phyloP scores from a whole-genome alignment of 2,329 filamentous ascomycete genomes.

The Hyphodiscus sp. region DNA sequence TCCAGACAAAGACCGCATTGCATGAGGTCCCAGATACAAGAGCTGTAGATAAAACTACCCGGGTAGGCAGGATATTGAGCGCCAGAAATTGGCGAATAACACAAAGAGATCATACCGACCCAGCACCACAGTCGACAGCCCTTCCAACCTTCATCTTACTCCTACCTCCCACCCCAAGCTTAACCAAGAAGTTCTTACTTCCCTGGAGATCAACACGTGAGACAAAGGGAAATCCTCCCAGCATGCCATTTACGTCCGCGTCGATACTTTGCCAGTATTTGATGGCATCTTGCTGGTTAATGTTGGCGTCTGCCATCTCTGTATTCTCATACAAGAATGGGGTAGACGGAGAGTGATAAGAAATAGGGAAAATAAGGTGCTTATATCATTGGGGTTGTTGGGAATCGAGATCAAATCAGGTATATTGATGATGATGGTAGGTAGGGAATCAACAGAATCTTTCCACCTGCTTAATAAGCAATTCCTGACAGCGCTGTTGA shows the following conservation, averaged over 20 bases:
- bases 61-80: too few species aligned
- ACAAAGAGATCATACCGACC: conserved; percentile 22
- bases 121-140: conserved; percentile 34
- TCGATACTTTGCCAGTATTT: conserved; percentile 46
- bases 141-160: conserved; percentile 30
- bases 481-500: too few species aligned
- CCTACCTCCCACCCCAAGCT: conserved; percentile 43
- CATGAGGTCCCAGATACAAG: neutral
- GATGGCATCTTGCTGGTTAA: conserved; percentile 26
- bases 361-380: too few species aligned
- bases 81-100: too few species aligned
- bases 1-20: neutral
- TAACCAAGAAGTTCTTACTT: conserved; percentile 62
- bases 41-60: neutral
- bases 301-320: conserved; percentile 24
- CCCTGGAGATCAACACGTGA: conserved; percentile 66
- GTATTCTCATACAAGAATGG: neutral
- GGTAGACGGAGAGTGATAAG: too few species aligned
- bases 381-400: too few species aligned
- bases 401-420: too few species aligned
- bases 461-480: too few species aligned
- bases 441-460: too few species aligned
- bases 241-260: conserved; percentile 64
- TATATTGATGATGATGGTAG: too few species aligned
- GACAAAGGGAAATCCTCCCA: conserved; percentile 66